Base-by-base conservation (phyloP, 106 monocot genomes). In the Allium sativum region DNA sequence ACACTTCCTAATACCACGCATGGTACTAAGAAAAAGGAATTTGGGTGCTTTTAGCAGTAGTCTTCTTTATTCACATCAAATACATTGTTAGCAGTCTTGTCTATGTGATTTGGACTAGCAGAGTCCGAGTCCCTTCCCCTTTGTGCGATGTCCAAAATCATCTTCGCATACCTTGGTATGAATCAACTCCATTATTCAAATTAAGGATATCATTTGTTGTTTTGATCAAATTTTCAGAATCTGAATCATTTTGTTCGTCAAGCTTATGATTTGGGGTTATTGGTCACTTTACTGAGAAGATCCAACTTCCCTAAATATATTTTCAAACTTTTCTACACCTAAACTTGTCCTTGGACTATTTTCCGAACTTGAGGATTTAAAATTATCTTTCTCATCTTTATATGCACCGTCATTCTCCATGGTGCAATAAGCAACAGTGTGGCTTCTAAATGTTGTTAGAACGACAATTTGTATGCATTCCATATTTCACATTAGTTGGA, bases 321-420 rank as follows among this genome's bases (percentile, higher is more conserved):
- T 73, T 56, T 66, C 65, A 17, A 56, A 59, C 42, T 79, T 53
- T 42, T 46, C 68, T 40, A 61, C 54, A 47, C 52, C 68, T 67
- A 11, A 11, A 46, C 56, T 45, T 40, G 14, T 45, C 15, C 51
- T 69, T 18, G 65, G 21, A 18, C 68, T 43, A 68, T 57, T 42
- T 9, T 75, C 78, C 15, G 52, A 47, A 62, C 48, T 42, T 21
- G 61, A 19, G 18, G 18, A 19, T 56, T 31, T 50, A 19, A 13
- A 45, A 10, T 48, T 22, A 44, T 59, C 64, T 21, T 76, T 73
- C 59, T 78, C 78, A 62, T 66, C 50, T 12, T 50, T 46, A 44
- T 45, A 59, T 40, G 13, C 47, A 43, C 48, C 51, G 16, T 55
- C 70, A 21, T 12, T 48, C 16, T 70, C 69, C 69, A 70, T 70